Base-by-base conservation (phyloP, 306 rosid genomes). In the Delonix regia region DNA sequence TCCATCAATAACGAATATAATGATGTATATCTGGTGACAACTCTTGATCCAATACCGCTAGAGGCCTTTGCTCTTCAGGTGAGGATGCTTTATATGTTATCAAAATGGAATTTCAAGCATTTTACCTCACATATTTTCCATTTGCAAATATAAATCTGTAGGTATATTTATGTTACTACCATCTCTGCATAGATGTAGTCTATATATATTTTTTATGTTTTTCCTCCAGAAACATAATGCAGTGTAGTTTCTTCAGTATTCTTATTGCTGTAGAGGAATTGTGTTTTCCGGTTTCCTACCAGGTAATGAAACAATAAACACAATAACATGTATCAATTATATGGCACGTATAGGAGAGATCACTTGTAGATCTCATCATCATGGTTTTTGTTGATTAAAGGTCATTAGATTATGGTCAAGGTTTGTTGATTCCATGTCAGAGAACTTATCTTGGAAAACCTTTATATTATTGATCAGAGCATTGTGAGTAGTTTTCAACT, bases 51-150 rank as follows among this genome's bases (percentile, higher is more conserved):
- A 39, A 91, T 95, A 74, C 99, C 99, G 67, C 65, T 87, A 25
- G 94, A 91, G 84, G 98, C 99, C 59, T 92, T 95, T 86, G 81
- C 91, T 76, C 97, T 91, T 75, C 97, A 91, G 98, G 99, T 92
- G 57, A 81, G 89, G 69, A 74, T 81, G 82, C 24, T 53, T 80
- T 63, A 45, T 68, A 48, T 83, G 42, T 67, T 57, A 48, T 18
- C 8, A 59, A 64, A 70, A 68, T 56, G 67, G 41, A 51, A 45
- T 68, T 64, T 62, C 34, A 67, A 69, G 21, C 25, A 18, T 21
- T 47, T 28, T 51, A 42, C 12, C 3, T 30, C 4, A 30, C 62
- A 38, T 62, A 7, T 82, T 82, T 34, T 42, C 36, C 63, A 7
- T 69, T 57, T 15, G 21, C n/a, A 13, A 49, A 73, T 10, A 16